Conservation (phyloP, 805 yeast species). For the Myxozyma mucilagina region DNA sequence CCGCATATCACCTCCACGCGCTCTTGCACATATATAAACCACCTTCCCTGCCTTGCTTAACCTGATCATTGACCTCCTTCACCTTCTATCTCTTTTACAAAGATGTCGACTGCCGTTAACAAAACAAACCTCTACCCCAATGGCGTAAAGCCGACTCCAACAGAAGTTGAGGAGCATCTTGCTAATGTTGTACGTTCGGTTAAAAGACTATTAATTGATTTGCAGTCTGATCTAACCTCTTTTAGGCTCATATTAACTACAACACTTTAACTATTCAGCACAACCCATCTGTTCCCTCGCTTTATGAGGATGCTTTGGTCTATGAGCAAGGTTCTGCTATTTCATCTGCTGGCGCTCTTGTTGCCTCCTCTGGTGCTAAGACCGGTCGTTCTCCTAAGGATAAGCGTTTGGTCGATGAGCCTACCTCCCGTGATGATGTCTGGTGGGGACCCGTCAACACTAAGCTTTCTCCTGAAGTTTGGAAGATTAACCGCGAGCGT, state of each 20-base stretch:
- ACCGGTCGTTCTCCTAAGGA: conserved; percentile 99
- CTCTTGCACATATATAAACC: background rate
- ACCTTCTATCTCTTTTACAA: background rate
- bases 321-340: conserved; percentile 88
- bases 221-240: background rate
- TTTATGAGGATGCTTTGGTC: conserved; percentile 88
- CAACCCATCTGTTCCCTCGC: conserved; percentile 88
- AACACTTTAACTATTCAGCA: conserved; percentile 52
- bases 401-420: conserved; percentile 96
- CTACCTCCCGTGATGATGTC: conserved; percentile 73
- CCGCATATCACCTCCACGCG: conserved; percentile 1
- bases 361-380: conserved; percentile 93
- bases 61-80: background rate
- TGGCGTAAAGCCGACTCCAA: conserved; percentile 46
- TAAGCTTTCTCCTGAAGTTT: conserved; percentile 88
- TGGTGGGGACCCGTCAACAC: conserved; percentile 99
- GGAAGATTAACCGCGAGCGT: conserved; percentile 94
- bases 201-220: background rate
- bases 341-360: conserved; percentile 88
- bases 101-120: conserved; percentile 39
- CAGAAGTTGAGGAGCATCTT: conserved; percentile 46
- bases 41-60: background rate
- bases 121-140: conserved; percentile 46
- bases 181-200: conserved; percentile 35
- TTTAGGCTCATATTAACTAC: conserved; percentile 46